Conservation (phyloP, 2,329 filamentous ascomycete genomes). For the Alternaria dauci region DNA sequence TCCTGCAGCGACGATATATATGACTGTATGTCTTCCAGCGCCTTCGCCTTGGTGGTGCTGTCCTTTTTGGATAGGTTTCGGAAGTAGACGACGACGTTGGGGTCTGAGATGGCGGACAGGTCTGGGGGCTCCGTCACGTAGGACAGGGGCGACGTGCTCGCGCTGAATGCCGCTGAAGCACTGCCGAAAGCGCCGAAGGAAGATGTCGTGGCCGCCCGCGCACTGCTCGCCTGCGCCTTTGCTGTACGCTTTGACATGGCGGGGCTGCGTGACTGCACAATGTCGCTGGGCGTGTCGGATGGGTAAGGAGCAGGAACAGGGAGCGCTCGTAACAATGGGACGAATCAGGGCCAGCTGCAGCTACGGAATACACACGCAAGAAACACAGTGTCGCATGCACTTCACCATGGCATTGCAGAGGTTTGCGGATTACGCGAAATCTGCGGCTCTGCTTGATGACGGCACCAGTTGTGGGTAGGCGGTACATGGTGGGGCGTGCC, state of each 20-base stretch:
- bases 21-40: slow-evolving; percentile 81
- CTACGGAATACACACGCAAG: slow-evolving; percentile 4
- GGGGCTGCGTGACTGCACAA: slow-evolving; percentile 3
- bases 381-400: slow-evolving; percentile 5
- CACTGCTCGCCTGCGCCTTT: slow-evolving; percentile 71
- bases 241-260: slow-evolving; percentile 67
- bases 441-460: slow-evolving; percentile 32
- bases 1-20: slow-evolving; percentile 67
- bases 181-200: slow-evolving; percentile 54
- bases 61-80: slow-evolving; percentile 95
- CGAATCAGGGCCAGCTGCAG: neutral
- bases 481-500: slow-evolving; percentile 13
- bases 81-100: slow-evolving; percentile 86
- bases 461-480: slow-evolving; percentile 28
- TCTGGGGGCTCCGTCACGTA: slow-evolving; percentile 89
- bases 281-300: neutral
- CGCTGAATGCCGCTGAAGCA: slow-evolving; percentile 53
- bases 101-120: slow-evolving; percentile 76
- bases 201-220: slow-evolving; percentile 61
- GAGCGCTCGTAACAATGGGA: neutral
- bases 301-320: slow-evolving; percentile 1
- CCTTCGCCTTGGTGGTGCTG: slow-evolving; percentile 88
- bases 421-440: slow-evolving; percentile 13
- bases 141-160: slow-evolving; percentile 71
- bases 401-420: neutral